Evolutionary conservation across 2,329 filamentous ascomycete species (phyloP), one percentile per base, ranked within the genome.

Genomic region (Phialophora macrospora): DNA sequence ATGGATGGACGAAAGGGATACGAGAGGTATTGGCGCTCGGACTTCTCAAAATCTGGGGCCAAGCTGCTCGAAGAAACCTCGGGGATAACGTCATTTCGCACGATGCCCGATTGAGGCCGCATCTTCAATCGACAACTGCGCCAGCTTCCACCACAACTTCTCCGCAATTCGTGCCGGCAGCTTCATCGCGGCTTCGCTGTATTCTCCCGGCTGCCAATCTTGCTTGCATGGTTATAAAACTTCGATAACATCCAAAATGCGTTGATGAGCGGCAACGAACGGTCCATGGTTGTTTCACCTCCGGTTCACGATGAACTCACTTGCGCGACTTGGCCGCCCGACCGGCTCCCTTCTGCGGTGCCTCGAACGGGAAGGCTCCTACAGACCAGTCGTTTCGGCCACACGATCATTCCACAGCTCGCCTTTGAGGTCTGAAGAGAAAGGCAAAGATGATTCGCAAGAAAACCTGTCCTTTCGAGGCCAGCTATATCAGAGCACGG

Each of bases 401-500:
- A 38, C 46, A 4, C 57, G 65, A 41, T 48, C 62, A 7, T 67
- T 69, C 52, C 65, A 69, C 57, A 65, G 26, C 24, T 67, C 67
- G 22, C n/a, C 62, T 8, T 14, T 32, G 32, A 62, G 49, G 32
- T 32, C 6, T 22, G 55, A 65, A 32, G 62, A 65, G 24, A 65
- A 65, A 34, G 49, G 44, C 32, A 60, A 62, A n/a, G 60, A 57
- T 4, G 26, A 55, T n/a, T 34, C 22, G 28, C 62, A 64, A 48
- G 63, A 58, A 20, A 68, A 60, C 30, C 12, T 63, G 9, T 69
- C 67, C 6, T 89, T 89, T 77, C 84, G 86, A 73, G 81, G 82
- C 38, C 86, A 89, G 74, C 72, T 89, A 52, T 88, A 87, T 68
- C 84, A 88, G 73, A 88, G 85, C 69, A 87, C 87, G 14, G 77